Evolutionary conservation across 2,329 filamentous ascomycete species (phyloP), one percentile per base, ranked within the genome.

Genomic region (Xylariaceae sp.): DNA sequence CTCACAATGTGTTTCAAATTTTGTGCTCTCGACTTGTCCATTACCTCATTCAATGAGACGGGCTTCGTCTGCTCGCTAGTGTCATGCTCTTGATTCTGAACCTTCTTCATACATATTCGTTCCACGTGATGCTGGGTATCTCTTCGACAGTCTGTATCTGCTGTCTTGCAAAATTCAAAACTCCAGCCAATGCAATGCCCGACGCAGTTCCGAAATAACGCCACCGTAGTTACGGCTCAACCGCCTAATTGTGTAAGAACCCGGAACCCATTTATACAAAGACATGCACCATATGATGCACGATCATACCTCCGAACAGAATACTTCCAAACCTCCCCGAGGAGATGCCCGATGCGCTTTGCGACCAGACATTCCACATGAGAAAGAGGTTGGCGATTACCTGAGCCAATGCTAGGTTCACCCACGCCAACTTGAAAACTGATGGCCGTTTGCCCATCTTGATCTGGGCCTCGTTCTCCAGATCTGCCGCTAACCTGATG

Each of bases 271-370:
- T 26, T 38, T 47, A 59, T 17, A 43, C 39, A 35, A 62, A 57
- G 6, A 56, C 49, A 42, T 62, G 60, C 56, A 54, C 56, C 37
- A 57, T 45, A 22, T 62, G 60, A 45, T 62, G 60, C 38, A 50
- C 44, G 15, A 62, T 56, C 38, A 51, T 51, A 18, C 45, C 45
- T 9, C 56, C 52, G 30, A 62, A 56, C 17, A 61, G 43, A 9
- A 44, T 49, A 39, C 53, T 61, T 34, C 60, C 60, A 36, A 55
- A 56, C 12, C 39, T 43, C 19, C 51, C 51, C 19, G 46, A 54
- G 6, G 22, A 26, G 22, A 26, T 26, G 22, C 22, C 22, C n/a
- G 38, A 29, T 12, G 40, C 44, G 18, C 32, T 46, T 12, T 37
- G 47, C 19, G 56, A 55, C 58, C 56, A 62, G n/a, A 61, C 39